These are phyloP conservation scores for Tulasnella calospora DNA, from an alignment of 768 basidiomycete species.

Conservation along the genomic window DNA sequence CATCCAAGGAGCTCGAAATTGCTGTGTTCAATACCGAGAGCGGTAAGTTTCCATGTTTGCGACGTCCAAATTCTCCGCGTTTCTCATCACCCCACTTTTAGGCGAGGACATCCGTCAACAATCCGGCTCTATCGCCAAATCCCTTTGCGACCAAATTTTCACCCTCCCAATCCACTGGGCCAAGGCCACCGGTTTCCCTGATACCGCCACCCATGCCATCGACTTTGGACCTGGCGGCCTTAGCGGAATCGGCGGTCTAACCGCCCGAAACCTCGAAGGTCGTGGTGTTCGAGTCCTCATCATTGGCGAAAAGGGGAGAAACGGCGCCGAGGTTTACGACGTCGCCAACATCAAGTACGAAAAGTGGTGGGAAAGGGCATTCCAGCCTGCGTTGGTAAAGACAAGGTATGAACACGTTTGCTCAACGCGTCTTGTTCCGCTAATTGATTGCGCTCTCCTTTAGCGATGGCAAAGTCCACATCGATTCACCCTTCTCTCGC, in stretches of 20 bases:
- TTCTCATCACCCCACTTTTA: slow-evolving; percentile 57
- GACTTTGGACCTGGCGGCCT: slow-evolving; percentile 96
- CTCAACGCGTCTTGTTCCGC: background rate
- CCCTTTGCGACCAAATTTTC: slow-evolving; percentile 91
- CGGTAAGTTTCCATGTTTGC: slow-evolving; percentile 70
- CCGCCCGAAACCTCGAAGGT: slow-evolving; percentile 85
- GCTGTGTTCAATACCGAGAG: slow-evolving; percentile 90
- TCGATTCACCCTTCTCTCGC: slow-evolving; percentile 96
- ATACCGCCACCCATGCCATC: slow-evolving; percentile 85
- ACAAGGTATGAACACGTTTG: slow-evolving; percentile 58
- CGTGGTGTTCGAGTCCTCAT: slow-evolving; percentile 88
- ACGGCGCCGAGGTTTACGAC: slow-evolving; percentile 80
- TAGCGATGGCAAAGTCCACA: slow-evolving; percentile 85
- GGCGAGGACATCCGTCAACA: slow-evolving; percentile 77
- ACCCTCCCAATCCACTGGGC: slow-evolving; percentile 89
- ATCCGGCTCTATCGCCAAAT: slow-evolving; percentile 71
- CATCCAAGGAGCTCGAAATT: slow-evolving; percentile 60
- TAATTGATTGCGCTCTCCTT: slow-evolving; percentile 44
- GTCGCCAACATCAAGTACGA: slow-evolving; percentile 62
- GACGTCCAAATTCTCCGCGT: slow-evolving; percentile 70
- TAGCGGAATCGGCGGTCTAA: slow-evolving; percentile 88
- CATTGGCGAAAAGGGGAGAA: slow-evolving; percentile 84
- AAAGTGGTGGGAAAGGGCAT: slow-evolving; percentile 89
- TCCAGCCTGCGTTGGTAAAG: slow-evolving; percentile 76
- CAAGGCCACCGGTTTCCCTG: slow-evolving; percentile 83